phyloP scores from a whole-genome alignment of 768 basidiomycete genomes.

The Porpolomopsis calyptriformis region DNA sequence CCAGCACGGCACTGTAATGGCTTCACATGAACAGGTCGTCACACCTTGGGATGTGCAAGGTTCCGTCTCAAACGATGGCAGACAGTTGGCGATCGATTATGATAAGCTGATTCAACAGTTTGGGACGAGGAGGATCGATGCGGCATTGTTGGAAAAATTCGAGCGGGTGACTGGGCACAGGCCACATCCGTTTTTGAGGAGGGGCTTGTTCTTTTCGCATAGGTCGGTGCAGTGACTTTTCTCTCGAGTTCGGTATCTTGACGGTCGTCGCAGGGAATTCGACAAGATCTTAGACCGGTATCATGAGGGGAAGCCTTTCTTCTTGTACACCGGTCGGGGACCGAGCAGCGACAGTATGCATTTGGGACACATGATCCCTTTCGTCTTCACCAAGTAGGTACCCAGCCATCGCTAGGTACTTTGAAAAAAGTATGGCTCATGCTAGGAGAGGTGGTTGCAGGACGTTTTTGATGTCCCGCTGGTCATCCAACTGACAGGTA shows the following conservation, averaged over 20 bases:
- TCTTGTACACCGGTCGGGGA: constrained; percentile 93
- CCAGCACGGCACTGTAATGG: no score
- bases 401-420: no score
- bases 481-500: constrained; percentile 92
- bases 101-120: constrained; percentile 92
- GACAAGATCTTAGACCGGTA: constrained; percentile 90
- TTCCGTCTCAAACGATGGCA: constrained; percentile 75
- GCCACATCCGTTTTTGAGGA: constrained; percentile 79
- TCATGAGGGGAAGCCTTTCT: constrained; percentile 96
- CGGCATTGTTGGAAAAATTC: constrained; percentile 73
- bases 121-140: constrained; percentile 76
- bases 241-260: background rate
- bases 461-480: constrained; percentile 91
- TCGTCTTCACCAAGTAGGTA: constrained; percentile 89
- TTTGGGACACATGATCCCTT: constrained; percentile 94
- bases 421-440: constrained; percentile 1
- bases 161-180: constrained; percentile 81
- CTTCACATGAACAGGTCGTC: constrained; percentile 58
- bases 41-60: constrained; percentile 99
- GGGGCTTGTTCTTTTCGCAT: constrained; percentile 97
- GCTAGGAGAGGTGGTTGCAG: constrained; percentile 73
- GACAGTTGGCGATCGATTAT: constrained; percentile 91
- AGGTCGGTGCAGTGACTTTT: constrained; percentile 42
- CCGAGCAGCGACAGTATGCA: constrained; percentile 97
- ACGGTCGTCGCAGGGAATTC: constrained; percentile 56